Conservation (phyloP, 169 alveolate species). For the Eimeria acervulina region DNA sequence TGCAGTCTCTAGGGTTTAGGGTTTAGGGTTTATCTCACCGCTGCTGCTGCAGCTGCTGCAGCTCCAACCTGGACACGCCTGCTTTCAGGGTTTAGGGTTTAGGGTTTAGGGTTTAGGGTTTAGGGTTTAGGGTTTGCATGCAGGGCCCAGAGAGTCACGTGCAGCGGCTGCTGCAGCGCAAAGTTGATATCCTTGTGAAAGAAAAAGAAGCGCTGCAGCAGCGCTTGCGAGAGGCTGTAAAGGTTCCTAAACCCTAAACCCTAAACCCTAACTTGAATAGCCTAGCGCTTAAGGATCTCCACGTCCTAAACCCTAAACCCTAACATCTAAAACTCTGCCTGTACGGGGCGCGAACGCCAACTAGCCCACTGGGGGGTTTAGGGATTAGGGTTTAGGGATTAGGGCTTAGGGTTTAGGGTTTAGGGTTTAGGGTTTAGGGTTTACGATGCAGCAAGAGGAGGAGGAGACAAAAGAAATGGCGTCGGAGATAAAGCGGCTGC, state of each 20-base stretch:
- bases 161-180: conserved; percentile 57
- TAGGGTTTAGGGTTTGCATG: background rate
- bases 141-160: background rate
- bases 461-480: background rate
- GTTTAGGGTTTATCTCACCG: too few relatives aligned
- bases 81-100: conserved; percentile 9
- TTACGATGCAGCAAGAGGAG: too few relatives aligned
- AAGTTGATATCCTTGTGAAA: background rate
- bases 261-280: conserved; percentile 4
- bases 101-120: conserved; percentile 25
- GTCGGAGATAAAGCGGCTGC: background rate
- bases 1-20: too few relatives aligned
- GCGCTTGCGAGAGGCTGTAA: background rate
- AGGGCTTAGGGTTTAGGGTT: background rate
- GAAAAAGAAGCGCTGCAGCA: background rate
- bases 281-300: too few relatives aligned
- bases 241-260: too few relatives aligned
- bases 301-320: too few relatives aligned
- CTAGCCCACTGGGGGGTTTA: too few relatives aligned
- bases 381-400: background rate
- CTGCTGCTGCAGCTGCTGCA: too few relatives aligned
- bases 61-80: too few relatives aligned
- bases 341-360: too few relatives aligned
- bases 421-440: background rate
- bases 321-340: too few relatives aligned